Evolutionary conservation across 192 early-diverging fungal species (phyloP).

Genomic region (Mortierella antarctica): DNA sequence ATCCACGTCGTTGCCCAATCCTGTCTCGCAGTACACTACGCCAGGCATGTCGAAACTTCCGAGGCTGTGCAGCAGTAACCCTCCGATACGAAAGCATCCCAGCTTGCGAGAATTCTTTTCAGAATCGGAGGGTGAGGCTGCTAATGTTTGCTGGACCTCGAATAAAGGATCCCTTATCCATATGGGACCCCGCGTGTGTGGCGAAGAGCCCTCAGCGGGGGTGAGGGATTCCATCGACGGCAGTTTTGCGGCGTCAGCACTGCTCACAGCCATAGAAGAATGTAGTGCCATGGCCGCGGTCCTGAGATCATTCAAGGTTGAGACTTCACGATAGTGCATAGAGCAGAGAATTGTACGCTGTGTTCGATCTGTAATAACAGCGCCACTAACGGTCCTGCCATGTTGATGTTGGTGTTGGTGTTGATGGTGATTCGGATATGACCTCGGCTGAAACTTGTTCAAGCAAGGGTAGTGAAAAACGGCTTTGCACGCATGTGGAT

Average conservation of each 20-base stretch:
- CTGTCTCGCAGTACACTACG: constrained; percentile 7
- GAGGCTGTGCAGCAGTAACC: constrained; percentile 3
- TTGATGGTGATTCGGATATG: not conserved
- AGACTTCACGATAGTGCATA: constrained; percentile 17
- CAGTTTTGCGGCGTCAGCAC: not conserved
- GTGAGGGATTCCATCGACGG: not conserved
- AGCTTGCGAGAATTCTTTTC: not conserved
- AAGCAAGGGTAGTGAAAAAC: constrained; percentile 11
- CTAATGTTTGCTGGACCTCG: no score
- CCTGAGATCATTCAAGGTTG: constrained; percentile 14
- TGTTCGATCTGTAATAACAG: constrained; percentile 14
- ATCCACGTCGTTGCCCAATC: constrained; percentile 15
- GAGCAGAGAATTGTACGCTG: constrained; percentile 12
- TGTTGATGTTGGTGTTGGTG: constrained; percentile 2
- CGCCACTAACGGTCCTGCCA: not conserved
- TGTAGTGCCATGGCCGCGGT: constrained; percentile 9
- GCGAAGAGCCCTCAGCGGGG: no score
- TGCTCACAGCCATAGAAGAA: not conserved
- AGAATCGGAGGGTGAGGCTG: no score
- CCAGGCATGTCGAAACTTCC: constrained; percentile 6
- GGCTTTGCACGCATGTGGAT: constrained; percentile 5
- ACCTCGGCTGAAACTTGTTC: not conserved
- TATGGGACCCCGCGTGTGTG: no score
- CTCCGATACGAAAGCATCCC: constrained; percentile 5
- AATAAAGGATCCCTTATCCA: not conserved